These are phyloP conservation scores for Suillus subaureus DNA, from an alignment of 768 basidiomycete species.

Conservation along the genomic window DNA sequence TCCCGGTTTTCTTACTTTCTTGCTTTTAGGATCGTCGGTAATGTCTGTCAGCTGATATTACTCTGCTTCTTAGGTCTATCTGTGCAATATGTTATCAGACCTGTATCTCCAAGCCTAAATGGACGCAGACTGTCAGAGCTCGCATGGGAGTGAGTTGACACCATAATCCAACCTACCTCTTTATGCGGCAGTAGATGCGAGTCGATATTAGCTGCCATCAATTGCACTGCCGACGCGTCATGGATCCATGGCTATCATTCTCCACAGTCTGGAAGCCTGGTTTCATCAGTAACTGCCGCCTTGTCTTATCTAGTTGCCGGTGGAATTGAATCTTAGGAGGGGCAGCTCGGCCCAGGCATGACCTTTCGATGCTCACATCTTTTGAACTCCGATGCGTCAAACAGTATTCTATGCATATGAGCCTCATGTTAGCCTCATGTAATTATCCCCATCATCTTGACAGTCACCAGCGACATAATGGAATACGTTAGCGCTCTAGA, in stretches of 20 bases:
- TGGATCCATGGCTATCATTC: neutral
- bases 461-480: neutral
- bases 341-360: neutral
- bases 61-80: neutral
- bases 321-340: neutral
- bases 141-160: neutral
- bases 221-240: neutral
- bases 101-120: constrained; percentile 36
- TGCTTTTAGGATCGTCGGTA: neutral
- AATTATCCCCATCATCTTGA: neutral
- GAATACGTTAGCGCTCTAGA: neutral
- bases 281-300: too few relatives aligned
- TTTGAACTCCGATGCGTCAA: neutral
- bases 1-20: neutral
- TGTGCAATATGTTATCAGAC: constrained; percentile 25
- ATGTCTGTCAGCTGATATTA: neutral
- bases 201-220: neutral
- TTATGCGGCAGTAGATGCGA: neutral
- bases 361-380: neutral
- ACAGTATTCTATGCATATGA: neutral
- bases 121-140: neutral
- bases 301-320: neutral
- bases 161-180: neutral
- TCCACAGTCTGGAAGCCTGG: neutral
- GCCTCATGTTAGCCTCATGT: neutral